These are phyloP conservation scores for Hibiscus syriacus DNA, from an alignment of 345 rosid species.

Conservation along the genomic window DNA sequence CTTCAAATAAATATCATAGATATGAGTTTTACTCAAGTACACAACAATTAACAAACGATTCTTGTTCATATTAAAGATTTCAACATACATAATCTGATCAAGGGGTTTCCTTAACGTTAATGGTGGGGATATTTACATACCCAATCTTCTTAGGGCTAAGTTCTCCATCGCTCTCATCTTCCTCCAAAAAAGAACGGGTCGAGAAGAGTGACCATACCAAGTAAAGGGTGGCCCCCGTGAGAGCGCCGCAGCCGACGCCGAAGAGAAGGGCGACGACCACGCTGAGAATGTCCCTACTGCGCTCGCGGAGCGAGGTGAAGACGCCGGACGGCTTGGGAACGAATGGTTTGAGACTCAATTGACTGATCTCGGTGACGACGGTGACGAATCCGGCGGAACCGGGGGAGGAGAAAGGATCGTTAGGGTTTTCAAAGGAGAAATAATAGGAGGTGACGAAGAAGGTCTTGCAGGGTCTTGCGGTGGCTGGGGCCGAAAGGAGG, in stretches of 20 bases:
- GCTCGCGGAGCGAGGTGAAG: conserved; percentile 58
- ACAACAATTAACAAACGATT: no score
- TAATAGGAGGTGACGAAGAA: conserved; percentile 62
- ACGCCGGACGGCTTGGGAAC: conserved; percentile 35
- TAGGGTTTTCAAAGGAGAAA: conserved; percentile 45
- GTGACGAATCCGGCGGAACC: conserved; percentile 37
- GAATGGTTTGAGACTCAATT: conserved; percentile 18
- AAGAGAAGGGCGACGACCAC: conserved; percentile 79
- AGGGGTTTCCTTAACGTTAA: no score
- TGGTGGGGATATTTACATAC: no score
- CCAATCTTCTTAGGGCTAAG: no score
- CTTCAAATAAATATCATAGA: no score
- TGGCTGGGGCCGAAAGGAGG: conserved; percentile 23
- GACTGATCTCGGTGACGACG: conserved; percentile 55
- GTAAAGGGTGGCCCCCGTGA: conserved; percentile 57
- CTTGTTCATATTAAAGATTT: no score
- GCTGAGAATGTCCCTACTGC: conserved; percentile 79
- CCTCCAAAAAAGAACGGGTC: no score
- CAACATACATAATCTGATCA: no score
- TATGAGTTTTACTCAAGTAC: no score
- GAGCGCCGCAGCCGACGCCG: conserved; percentile 92
- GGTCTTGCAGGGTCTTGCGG: conserved; percentile 47
- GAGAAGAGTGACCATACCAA: no score
- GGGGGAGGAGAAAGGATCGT: conserved; percentile 22
- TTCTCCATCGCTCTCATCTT: conserved; percentile 30